Base-by-base conservation (phyloP, 305 asterid species). In the Salvia sclarea region DNA sequence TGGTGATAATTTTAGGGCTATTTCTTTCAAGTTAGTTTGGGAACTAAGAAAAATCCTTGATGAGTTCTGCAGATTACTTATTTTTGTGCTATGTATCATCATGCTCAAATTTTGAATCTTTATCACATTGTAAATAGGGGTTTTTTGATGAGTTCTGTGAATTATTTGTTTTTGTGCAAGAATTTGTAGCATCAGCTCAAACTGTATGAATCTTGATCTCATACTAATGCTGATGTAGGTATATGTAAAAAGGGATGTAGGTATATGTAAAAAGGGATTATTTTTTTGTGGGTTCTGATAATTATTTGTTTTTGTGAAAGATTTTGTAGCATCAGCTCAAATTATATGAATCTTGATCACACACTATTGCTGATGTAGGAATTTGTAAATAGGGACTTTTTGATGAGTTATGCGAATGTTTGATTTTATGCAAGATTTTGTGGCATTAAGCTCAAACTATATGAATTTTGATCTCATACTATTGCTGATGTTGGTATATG, bases 151-250 rank as follows among this genome's bases (percentile, higher is more conserved):
- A 64, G 31, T 31, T 62, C 38, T 67, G 18, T 20, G 37, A 49
- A 2, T 24, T 28, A 6, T 16, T 55, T 41, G 14, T 54, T 22
- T 63, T 30, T 37, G 53, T 59, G 41, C 66, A 43, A 11, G 63
- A 66, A 56, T 55, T 49, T 53, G 45, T 18, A 24, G 52, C 28
- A 28, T 59, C 55, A 13, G 44, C 57, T 45, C 54, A 40, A 45
- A 40, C 24, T 13, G 8, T 48, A 35, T 35, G 44, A 38, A 8
- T 38, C 44, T 37, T 38, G 63, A 9, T 31, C 35, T 13, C 62
- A 3, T 69, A n/a, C 14, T 71, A 30, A 65, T 69, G 58, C 50
- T 67, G 63, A 72, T 72, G 60, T 38, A 35, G 22, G 17, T 59
- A 21, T 49, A 64, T 43, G 45, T 60, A 54, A 11, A 44, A 11